Conservation (phyloP, 2,329 filamentous ascomycete species). For the Pseudopyrenochaeta lycopersici region DNA sequence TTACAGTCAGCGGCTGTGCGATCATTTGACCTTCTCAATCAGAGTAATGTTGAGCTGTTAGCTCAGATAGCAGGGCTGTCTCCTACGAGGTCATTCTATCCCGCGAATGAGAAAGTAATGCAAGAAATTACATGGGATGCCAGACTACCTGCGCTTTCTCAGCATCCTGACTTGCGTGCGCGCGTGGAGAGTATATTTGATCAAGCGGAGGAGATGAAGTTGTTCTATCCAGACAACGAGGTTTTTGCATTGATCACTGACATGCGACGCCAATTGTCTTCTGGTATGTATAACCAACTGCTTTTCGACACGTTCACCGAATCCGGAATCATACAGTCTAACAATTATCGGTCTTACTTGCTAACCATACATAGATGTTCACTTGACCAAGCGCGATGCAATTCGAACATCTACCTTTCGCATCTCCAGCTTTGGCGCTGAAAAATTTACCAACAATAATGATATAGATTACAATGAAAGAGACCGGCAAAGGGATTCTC, state of each 20-base stretch:
- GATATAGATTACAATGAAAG: slow-evolving; percentile 36
- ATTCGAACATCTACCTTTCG: slow-evolving; percentile 43
- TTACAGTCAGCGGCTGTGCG: slow-evolving; percentile 59
- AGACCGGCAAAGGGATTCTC: slow-evolving; percentile 4
- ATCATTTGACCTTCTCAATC: slow-evolving; percentile 56
- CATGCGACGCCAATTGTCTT: neutral
- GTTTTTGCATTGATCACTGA: slow-evolving; percentile 7
- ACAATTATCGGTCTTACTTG: neutral
- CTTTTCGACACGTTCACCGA: neutral
- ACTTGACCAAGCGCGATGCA: slow-evolving; percentile 37
- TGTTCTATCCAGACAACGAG: slow-evolving; percentile 20
- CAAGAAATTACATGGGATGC: slow-evolving; percentile 56
- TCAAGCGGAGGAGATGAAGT: slow-evolving; percentile 20
- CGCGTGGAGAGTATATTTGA: slow-evolving; percentile 34
- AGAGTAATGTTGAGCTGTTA: slow-evolving; percentile 28
- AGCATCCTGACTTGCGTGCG: slow-evolving; percentile 31
- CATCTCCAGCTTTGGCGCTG: slow-evolving; percentile 43
- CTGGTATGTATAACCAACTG: neutral
- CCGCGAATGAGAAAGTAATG: slow-evolving; percentile 50
- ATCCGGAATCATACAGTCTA: neutral
- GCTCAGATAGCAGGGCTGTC: slow-evolving; percentile 39
- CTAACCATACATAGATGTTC: neutral
- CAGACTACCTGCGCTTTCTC: slow-evolving; percentile 48
- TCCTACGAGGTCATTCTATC: slow-evolving; percentile 56
- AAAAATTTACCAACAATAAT: slow-evolving; percentile 22